Evolutionary conservation across 768 basidiomycete species (phyloP).

Genomic region (Suillus sp.): DNA sequence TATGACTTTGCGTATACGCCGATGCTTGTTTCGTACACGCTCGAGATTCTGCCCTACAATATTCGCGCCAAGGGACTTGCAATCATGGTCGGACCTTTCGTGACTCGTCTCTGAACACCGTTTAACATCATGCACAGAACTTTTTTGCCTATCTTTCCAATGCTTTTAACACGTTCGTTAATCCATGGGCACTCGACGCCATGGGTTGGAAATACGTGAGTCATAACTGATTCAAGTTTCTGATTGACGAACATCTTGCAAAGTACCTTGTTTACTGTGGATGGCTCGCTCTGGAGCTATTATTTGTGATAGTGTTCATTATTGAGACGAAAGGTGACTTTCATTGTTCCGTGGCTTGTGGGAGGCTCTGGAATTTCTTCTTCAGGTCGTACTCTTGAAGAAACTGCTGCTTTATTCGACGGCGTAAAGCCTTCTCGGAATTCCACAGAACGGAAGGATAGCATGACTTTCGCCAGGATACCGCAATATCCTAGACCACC

Average conservation of each 20-base stretch:
- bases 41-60: conserved; percentile 81
- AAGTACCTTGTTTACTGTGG: conserved; percentile 62
- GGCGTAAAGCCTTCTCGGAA: conserved; percentile 44
- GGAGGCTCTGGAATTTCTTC: conserved; percentile 16
- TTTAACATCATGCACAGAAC: conserved; percentile 42
- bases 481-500: not conserved
- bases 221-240: not conserved
- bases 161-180: conserved; percentile 80
- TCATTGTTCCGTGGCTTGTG: conserved; percentile 8
- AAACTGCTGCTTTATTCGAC: conserved; percentile 73
- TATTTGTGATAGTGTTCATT: conserved; percentile 55
- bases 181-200: conserved; percentile 66
- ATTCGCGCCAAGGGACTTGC: conserved; percentile 83
- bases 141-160: conserved; percentile 63
- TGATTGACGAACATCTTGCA: not conserved
- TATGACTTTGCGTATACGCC: conserved; percentile 80
- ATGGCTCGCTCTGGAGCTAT: conserved; percentile 64
- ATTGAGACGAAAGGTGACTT: conserved; percentile 63
- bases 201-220: conserved; percentile 53
- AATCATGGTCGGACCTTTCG: conserved; percentile 53
- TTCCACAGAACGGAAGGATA: conserved; percentile 48
- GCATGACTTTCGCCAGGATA: conserved; percentile 30
- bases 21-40: conserved; percentile 58
- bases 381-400: conserved; percentile 65
- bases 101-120: conserved; percentile 2